Conservation (phyloP, 345 rosid species). For the Crucihimalaya himalaica region DNA sequence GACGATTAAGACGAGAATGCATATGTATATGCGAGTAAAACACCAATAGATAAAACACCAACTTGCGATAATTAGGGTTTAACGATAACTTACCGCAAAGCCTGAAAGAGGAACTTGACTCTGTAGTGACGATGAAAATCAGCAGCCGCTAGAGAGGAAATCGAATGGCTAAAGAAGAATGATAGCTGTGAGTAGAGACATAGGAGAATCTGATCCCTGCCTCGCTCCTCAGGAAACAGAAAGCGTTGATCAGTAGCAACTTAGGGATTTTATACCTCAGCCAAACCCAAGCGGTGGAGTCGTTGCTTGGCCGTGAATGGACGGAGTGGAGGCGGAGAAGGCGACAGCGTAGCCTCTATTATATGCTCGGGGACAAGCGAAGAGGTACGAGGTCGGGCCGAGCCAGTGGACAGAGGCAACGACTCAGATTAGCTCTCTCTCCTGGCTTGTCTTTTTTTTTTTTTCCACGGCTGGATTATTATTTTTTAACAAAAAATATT, state of each 20-base stretch:
- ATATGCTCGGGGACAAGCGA: conserved; percentile 19
- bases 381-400: conserved; percentile 42
- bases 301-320: conserved; percentile 21
- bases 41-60: conserved; percentile 4
- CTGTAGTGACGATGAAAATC: neutral
- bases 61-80: conserved; percentile 34
- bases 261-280: conserved; percentile 32
- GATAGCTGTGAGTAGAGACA: conserved; percentile 25
- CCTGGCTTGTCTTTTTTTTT: conserved; percentile 13
- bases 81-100: conserved; percentile 24
- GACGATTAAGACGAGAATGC: neutral
- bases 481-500: neutral
- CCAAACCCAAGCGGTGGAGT: conserved; percentile 20
- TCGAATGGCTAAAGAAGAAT: conserved; percentile 22
- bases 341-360: conserved; percentile 18
- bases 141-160: conserved; percentile 24
- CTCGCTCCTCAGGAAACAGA: conserved; percentile 22
- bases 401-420: conserved; percentile 37
- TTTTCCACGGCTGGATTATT: neutral
- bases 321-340: conserved; percentile 16
- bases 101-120: conserved; percentile 22
- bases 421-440: conserved; percentile 37
- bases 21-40: neutral
- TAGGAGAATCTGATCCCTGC: conserved; percentile 33
- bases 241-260: conserved; percentile 33